phyloP scores from a whole-genome alignment of 2,329 filamentous ascomycete species.

The Orbilia ellipsospora region DNA sequence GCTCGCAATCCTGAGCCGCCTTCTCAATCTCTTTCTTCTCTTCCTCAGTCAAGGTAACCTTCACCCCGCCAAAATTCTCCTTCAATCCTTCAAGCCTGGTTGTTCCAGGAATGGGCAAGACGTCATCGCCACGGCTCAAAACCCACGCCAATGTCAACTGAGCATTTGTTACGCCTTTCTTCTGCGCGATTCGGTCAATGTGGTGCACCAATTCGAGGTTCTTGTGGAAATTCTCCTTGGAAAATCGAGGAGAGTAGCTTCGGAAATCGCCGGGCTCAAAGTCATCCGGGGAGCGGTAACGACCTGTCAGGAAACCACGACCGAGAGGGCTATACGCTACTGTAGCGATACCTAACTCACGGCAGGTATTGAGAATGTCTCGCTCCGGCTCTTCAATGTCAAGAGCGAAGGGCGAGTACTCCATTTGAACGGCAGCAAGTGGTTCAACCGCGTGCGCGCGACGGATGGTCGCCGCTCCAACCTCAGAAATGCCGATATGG shows the following conservation, averaged over 20 bases:
- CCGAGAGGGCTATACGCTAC: slow-evolving; percentile 69
- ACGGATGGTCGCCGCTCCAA: slow-evolving; percentile 66
- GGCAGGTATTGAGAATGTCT: slow-evolving; percentile 67
- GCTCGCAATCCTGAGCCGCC: slow-evolving; percentile 39
- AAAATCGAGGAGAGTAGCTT: slow-evolving; percentile 65
- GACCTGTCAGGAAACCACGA: slow-evolving; percentile 49
- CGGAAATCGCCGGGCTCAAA: slow-evolving; percentile 65
- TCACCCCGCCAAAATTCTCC: slow-evolving; percentile 41
- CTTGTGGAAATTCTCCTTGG: slow-evolving; percentile 68
- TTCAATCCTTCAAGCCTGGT: slow-evolving; percentile 66
- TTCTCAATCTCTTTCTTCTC: slow-evolving; percentile 54
- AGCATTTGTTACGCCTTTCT: slow-evolving; percentile 69
- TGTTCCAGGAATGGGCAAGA: slow-evolving; percentile 70
- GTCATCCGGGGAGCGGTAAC: slow-evolving; percentile 55
- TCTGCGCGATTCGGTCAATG: slow-evolving; percentile 66
- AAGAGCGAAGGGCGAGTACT: slow-evolving; percentile 68
- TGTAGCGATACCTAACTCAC: slow-evolving; percentile 70
- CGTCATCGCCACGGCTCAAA: slow-evolving; percentile 70
- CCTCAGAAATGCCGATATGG: slow-evolving; percentile 69
- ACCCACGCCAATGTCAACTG: slow-evolving; percentile 75
- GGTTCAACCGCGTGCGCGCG: slow-evolving; percentile 68
- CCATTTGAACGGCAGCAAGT: slow-evolving; percentile 68
- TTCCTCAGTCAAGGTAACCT: slow-evolving; percentile 34
- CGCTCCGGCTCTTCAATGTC: slow-evolving; percentile 69
- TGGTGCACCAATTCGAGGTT: slow-evolving; percentile 69